Conservation (phyloP, 192 early-diverging fungal genomes). For the Dissophora ornata region DNA sequence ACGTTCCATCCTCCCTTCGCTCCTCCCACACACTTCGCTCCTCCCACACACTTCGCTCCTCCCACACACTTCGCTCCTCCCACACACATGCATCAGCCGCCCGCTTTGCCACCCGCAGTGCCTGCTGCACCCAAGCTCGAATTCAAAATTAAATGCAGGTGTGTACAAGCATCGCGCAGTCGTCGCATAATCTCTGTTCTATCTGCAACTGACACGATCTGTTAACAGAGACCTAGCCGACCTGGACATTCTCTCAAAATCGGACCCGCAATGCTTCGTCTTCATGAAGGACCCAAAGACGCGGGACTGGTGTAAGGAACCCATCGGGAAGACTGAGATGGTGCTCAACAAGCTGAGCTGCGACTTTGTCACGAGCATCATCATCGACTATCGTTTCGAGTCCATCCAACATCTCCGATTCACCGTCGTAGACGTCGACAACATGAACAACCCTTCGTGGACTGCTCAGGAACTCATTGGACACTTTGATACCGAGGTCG, state of each 20-base stretch:
- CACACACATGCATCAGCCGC: conserved; percentile 9
- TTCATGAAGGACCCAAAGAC: conserved; percentile 49
- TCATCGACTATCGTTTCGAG: conserved; percentile 65
- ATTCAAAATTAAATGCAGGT: conserved; percentile 54
- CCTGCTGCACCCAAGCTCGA: conserved; percentile 43
- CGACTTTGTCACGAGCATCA: conserved; percentile 60
- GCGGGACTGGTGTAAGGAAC: conserved; percentile 41
- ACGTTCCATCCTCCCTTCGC: too few species aligned
- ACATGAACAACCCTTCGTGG: conserved; percentile 50
- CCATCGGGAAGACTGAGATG: conserved; percentile 58
- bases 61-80: too few species aligned
- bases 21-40: too few species aligned
- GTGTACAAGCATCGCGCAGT: not conserved
- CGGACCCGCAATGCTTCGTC: conserved; percentile 53
- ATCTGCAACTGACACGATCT: too few species aligned
- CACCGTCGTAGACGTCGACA: conserved; percentile 55
- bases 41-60: too few species aligned
- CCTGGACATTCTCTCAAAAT: conserved; percentile 55
- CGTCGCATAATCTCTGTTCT: too few species aligned
- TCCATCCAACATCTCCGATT: conserved; percentile 55
- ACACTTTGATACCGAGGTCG: conserved; percentile 57
- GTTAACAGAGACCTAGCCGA: conserved; percentile 32
- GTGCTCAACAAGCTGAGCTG: conserved; percentile 63
- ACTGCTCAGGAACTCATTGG: conserved; percentile 54
- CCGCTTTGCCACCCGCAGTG: conserved; percentile 22